Base-by-base conservation (phyloP, 352 stramenopile species). In the Pythium vanterpoolii region DNA sequence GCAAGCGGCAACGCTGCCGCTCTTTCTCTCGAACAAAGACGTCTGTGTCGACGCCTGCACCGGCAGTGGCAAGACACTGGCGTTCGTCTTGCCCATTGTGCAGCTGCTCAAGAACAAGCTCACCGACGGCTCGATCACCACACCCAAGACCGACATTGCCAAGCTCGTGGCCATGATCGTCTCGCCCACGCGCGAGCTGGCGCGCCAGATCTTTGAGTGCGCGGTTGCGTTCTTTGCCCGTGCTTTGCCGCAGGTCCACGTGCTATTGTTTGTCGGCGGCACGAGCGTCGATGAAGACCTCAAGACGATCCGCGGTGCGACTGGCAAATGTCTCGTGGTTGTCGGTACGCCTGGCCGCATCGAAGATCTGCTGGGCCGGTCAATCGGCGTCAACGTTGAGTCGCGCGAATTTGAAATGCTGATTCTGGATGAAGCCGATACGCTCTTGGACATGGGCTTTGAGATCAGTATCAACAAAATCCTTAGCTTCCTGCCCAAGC, bases 391-490 rank as follows among this genome's bases (percentile, higher is more conserved):
- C 30, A 82, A 67, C 16, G 58, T 98, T 39, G 90, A 98, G 63
- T 81, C 89, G 16, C 86, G 83, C 31, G 89, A 98, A 73, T 90
- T 99, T 50, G 96, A 99, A 64, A 90, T 98, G 30, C 77, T 99
- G 21, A 97, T 99, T 47, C 71, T 99, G 30, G 97, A 99, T 72
- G 97, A 99, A 72, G 97, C 96, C n/a, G 98, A 99, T 68, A 98
- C 96, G 23, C 66, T 99, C 34, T 80, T 99, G 34, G 96, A 98
- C 72, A 98, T 99, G 83, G 96, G 96, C 57, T 99, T 99, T 64
- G 89, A 98, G 65, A 83, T 96, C 13, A 96, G 93, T 46, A 84
- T 99, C 30, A 97, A 93, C 58, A 93, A 85, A 53, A 99, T 99
- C 62, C 77, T 99, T 34, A 78, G 72, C 8, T 82, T 93, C 26